These are phyloP conservation scores for Lantana camara DNA, from an alignment of 257 asterid species.

Conservation along the genomic window DNA sequence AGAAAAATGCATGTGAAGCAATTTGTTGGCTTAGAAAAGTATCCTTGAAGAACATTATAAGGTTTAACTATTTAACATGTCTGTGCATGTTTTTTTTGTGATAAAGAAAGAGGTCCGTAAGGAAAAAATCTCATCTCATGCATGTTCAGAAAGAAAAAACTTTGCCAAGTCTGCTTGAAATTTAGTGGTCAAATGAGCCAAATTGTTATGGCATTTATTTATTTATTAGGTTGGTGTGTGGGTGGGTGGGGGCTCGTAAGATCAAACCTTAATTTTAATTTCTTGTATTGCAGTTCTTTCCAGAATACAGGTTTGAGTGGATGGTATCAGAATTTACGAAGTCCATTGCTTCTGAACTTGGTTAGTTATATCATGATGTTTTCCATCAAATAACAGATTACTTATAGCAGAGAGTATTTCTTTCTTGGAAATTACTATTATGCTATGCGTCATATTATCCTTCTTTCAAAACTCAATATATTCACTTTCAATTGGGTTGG, in stretches of 20 bases:
- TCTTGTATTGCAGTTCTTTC: constrained; percentile 62
- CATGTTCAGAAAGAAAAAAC: too few species aligned
- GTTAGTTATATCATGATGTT: constrained; percentile 42
- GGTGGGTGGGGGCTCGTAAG: constrained; percentile 18
- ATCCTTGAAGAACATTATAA: too few species aligned
- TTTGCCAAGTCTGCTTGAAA: neutral
- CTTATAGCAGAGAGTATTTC: neutral
- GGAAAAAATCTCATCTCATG: too few species aligned
- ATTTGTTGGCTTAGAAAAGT: constrained; percentile 12
- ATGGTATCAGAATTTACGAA: constrained; percentile 74
- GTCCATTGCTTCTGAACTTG: constrained; percentile 83
- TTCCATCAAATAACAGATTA: neutral
- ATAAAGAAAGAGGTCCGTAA: too few species aligned
- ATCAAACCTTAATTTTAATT: constrained; percentile 28
- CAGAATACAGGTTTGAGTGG: constrained; percentile 92
- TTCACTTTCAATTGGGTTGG: neutral
- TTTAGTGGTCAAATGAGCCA: constrained; percentile 11
- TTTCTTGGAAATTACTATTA: constrained; percentile 10
- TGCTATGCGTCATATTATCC: constrained; percentile 12
- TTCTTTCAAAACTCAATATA: constrained; percentile 13
- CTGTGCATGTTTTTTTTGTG: too few species aligned
- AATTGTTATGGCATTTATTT: constrained; percentile 4
- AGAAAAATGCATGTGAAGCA: constrained; percentile 11
- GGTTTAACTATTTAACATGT: too few species aligned
- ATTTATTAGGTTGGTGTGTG: too few species aligned